phyloP scores from a whole-genome alignment of 1,284 basidiomycete genomes.

The Takashimella tepidaria region DNA sequence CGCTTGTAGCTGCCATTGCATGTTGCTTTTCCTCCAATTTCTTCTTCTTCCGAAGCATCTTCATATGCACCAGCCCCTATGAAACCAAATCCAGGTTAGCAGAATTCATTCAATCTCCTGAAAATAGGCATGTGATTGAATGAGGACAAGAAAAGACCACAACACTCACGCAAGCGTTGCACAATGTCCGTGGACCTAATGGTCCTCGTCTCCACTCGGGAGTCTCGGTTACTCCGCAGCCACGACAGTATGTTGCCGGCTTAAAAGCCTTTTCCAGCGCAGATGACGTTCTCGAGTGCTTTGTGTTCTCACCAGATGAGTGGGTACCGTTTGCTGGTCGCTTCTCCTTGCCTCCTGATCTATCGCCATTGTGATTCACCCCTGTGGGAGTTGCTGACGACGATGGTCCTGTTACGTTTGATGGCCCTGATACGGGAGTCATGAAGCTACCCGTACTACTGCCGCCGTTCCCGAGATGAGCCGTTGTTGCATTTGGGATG shows the following conservation, averaged over 20 bases:
- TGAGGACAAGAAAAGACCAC: not conserved
- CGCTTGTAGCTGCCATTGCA: too few relatives aligned
- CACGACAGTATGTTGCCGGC: conserved; percentile 34
- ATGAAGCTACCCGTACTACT: too few relatives aligned
- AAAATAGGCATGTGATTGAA: too few relatives aligned
- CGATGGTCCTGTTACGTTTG: conserved; percentile 3
- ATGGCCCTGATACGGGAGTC: not conserved
- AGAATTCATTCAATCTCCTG: not conserved
- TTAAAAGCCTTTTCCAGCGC: conserved; percentile 17
- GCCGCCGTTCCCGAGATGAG: too few relatives aligned
- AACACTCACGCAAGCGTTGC: conserved; percentile 46
- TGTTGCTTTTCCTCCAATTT: conserved; percentile 41
- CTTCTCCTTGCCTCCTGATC: not conserved
- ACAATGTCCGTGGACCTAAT: conserved; percentile 46
- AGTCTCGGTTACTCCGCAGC: conserved; percentile 47
- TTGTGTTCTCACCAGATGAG: conserved; percentile 1
- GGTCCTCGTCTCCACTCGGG: conserved; percentile 48
- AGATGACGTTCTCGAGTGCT: conserved; percentile 9
- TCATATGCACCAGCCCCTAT: conserved; percentile 45
- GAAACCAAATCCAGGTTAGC: conserved; percentile 2
- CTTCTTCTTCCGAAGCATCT: conserved; percentile 39
- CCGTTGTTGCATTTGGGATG: not conserved
- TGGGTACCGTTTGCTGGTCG: not conserved
- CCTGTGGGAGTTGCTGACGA: not conserved
- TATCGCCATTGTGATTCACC: not conserved